Base-by-base conservation (phyloP, 495 filamentous ascomycete species). In the Penicillium cosmopolitanum region DNA sequence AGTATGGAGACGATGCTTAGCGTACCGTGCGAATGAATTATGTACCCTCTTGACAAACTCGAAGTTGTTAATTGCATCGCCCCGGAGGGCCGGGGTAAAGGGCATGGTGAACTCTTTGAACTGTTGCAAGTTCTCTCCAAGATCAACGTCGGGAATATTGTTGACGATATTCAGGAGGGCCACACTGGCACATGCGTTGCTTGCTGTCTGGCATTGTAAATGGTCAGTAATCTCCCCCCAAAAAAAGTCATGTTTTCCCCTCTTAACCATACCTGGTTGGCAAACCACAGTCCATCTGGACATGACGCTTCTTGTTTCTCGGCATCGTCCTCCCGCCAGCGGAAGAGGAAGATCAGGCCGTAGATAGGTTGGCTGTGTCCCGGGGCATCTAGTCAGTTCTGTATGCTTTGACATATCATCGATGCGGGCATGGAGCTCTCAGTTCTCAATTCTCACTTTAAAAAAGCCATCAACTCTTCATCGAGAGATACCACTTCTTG, bases 111-210 rank as follows among this genome's bases (percentile, higher is more conserved):
- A 86, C 1, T 87, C 74, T 63, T 89, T 92, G 71, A 97, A 95
- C 34, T 77, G 68, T 19, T 75, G 67, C 2, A 97, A 80, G 62
- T 86, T 78, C 15, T 84, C 73, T 5, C 91, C 92, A 5, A 97
- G 77, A 12, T 82, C 73, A 10, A 92, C 74, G 43, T 73, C 70
- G 40, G 81, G 75, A 19, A 88, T 80, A 66, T 97, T 98, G 82
- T 96, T 93, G 65, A 97, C 80, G 54, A 96, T 95, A 55, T 97
- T 97, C 23, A 97, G 74, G 51, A 97, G 72, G 4, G 95, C 94
- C 18, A 96, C 84, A 28, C 90, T 93, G 15, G 91, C 94, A 72
- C 95, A 98, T 13, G 91, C 86, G 75, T 95, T 95, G 28, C 83
- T 79, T 3, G 85, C 85, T 0, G 90, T 91, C 89, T 31, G 28